phyloP scores from a whole-genome alignment of 2,329 filamentous ascomycete genomes.

The Fulvia fulva region DNA sequence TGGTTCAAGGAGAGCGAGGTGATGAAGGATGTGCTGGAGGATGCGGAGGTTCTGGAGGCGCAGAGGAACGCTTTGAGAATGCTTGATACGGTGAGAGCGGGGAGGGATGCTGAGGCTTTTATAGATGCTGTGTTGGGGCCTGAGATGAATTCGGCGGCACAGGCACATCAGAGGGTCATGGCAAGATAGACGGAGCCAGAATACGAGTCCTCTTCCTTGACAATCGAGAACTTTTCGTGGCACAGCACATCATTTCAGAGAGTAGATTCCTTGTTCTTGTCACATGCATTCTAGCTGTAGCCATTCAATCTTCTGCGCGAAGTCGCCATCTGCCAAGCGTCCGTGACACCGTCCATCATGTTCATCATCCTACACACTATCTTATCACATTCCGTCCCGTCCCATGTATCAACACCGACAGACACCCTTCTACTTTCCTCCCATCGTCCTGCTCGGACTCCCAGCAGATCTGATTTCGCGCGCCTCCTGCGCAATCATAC shows the following conservation, averaged over 20 bases:
- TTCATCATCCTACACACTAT: constrained; percentile 3
- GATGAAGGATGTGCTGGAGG: constrained; percentile 73
- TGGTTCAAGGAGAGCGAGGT: constrained; percentile 74
- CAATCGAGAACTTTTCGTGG: neutral
- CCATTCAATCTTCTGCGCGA: constrained; percentile 4
- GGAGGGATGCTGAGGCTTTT: constrained; percentile 62
- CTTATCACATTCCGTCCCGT: neutral
- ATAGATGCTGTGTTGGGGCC: constrained; percentile 28
- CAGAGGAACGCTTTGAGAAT: constrained; percentile 64
- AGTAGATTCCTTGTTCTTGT: constrained; percentile 11
- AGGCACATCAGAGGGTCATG: neutral
- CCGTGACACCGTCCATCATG: neutral
- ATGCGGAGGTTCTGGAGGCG: constrained; percentile 68
- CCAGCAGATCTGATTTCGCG: constrained; percentile 17
- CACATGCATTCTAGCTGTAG: constrained; percentile 13
- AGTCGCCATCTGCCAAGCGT: neutral
- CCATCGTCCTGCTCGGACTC: constrained; percentile 23
- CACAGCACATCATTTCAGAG: neutral
- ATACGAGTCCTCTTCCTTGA: too few relatives aligned
- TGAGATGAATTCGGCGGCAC: neutral
- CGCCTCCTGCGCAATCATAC: constrained; percentile 27
- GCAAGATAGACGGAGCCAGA: neutral
- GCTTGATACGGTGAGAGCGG: constrained; percentile 60
- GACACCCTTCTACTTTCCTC: constrained; percentile 10
- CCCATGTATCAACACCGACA: neutral